These are phyloP conservation scores for Atkinsonella hypoxylon DNA, from an alignment of 2,329 filamentous ascomycete species.

Conservation along the genomic window DNA sequence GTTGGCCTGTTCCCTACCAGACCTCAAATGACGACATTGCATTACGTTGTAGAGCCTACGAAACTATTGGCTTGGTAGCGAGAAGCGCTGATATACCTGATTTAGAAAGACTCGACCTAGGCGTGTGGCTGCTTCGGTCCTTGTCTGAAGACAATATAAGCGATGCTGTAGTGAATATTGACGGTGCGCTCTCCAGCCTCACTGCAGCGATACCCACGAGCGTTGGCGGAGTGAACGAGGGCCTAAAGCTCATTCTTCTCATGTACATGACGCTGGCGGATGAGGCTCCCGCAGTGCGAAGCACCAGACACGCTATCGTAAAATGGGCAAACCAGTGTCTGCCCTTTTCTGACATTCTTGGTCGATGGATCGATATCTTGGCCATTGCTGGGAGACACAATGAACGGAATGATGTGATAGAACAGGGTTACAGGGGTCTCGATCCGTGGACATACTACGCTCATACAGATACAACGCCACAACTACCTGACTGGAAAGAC, in stretches of 20 bases:
- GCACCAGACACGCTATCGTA: slow-evolving; percentile 68
- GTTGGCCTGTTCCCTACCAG: slow-evolving; percentile 63
- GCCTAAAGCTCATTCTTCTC: slow-evolving; percentile 46
- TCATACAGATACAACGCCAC: slow-evolving; percentile 28
- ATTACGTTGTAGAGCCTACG: slow-evolving; percentile 72
- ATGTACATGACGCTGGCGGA: slow-evolving; percentile 51
- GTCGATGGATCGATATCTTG: slow-evolving; percentile 79
- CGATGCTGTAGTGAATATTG: slow-evolving; percentile 74
- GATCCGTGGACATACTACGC: slow-evolving; percentile 49
- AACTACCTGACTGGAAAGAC: slow-evolving; percentile 39
- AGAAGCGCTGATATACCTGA: slow-evolving; percentile 48
- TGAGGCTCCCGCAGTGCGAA: slow-evolving; percentile 45
- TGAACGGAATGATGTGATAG: slow-evolving; percentile 70
- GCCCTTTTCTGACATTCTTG: slow-evolving; percentile 64
- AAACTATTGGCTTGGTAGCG: slow-evolving; percentile 75
- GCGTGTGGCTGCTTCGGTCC: slow-evolving; percentile 70
- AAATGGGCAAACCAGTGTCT: slow-evolving; percentile 87
- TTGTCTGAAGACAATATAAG: slow-evolving; percentile 67
- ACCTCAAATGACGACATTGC: slow-evolving; percentile 47
- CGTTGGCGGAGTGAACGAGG: slow-evolving; percentile 16
- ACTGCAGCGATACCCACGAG: slow-evolving; percentile 31
- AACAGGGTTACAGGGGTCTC: slow-evolving; percentile 81
- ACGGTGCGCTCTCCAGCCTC: slow-evolving; percentile 74
- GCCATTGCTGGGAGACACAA: slow-evolving; percentile 55
- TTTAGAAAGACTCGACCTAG: slow-evolving; percentile 40